Evolutionary conservation across 208 protist genomes (phyloP), one percentile per base, ranked within the genome.

Genomic region (Naegleria gruberi): DNA sequence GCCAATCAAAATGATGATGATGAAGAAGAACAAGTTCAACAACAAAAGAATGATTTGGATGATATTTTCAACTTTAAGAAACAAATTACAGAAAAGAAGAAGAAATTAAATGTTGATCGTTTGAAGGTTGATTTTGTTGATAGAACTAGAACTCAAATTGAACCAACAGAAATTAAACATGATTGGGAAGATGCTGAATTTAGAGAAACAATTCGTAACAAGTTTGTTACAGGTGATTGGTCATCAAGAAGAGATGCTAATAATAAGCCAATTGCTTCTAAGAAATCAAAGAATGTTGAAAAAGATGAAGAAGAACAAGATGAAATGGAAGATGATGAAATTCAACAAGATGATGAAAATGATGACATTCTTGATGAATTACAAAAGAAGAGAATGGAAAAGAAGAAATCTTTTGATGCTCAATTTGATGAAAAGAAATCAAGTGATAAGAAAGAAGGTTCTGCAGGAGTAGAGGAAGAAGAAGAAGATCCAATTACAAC

Each of bases 161-260:
- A 46, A 86, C 41, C 77, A n/a, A 89, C 87, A 47, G 40, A 90
- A 12, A 17, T 91, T 10, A 73, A 57, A 0, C 47, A 91, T 40
- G 47, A 92, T 34, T 93, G 91, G 93, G 89, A 90, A n/a, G 85
- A 90, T n/a, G 74, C 7, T 82, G 90, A 92, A 42, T 82, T 94
- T 42, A 91, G 96, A 74, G 94, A 94, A 82, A 89, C 82, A 12
- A 92, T 98, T 65, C 96, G 98, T 90, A 95, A 98, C 92, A 93
- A 97, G 4, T 99, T 97, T 91, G 97, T 99, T 15, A 99, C 98
- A 0, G 98, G 98, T 47, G 94, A 97, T 89, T 98, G 98, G 97
- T 65, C 89, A 10, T 55, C 90, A 91, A 40, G 94, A 96, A 45
- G 93, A 93, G 43, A 23, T 19, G 51, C 51, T 19, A 65, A 65